Evolutionary conservation across 108 stramenopile genomes (phyloP).

Genomic region (Stephanodiscus minutulus): DNA sequence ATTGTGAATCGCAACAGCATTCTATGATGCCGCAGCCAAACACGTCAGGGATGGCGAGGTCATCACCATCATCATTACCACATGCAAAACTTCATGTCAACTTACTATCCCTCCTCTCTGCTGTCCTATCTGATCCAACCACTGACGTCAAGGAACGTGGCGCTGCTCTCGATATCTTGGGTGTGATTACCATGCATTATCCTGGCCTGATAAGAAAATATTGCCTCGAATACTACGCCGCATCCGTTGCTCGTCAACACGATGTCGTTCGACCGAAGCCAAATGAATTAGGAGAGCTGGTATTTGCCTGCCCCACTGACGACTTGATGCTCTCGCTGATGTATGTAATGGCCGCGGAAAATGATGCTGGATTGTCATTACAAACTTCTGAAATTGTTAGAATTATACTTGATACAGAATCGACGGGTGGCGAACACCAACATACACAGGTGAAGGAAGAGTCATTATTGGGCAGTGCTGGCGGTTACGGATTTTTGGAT

Average conservation of each 20-base stretch:
- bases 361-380: constrained; percentile 81
- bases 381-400: constrained; percentile 83
- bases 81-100: constrained; percentile 35
- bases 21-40: neutral
- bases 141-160: constrained; percentile 73
- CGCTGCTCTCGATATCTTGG: constrained; percentile 77
- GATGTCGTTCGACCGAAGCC: constrained; percentile 56
- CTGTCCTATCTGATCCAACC: constrained; percentile 74
- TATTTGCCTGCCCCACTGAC: constrained; percentile 68
- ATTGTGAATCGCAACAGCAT: constrained; percentile 5
- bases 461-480: constrained; percentile 41
- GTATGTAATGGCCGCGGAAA: constrained; percentile 66
- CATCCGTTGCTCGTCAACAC: constrained; percentile 16
- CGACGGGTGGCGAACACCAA: constrained; percentile 62
- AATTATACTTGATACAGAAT: constrained; percentile 82
- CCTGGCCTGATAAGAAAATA: constrained; percentile 71
- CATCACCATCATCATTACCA: neutral
- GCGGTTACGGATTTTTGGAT: constrained; percentile 48
- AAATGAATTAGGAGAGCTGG: constrained; percentile 64
- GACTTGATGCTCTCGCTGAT: constrained; percentile 77
- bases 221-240: constrained; percentile 56
- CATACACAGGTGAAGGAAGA: neutral
- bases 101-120: constrained; percentile 67
- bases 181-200: constrained; percentile 78
- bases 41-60: neutral